phyloP scores from a whole-genome alignment of 345 rosid species.

The Eucalyptus erythrocorys region DNA sequence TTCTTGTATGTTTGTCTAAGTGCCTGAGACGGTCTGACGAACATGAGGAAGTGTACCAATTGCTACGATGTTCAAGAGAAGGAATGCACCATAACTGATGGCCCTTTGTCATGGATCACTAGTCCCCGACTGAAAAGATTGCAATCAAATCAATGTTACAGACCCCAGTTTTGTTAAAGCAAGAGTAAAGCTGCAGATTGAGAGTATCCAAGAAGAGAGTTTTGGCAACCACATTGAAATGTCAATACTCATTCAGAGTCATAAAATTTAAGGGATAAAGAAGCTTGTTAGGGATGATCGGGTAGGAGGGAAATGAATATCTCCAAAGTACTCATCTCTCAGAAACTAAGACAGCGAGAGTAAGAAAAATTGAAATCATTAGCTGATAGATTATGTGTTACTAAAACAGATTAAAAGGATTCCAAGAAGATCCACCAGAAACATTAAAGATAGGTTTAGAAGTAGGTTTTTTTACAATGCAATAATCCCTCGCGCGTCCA shows the following conservation, averaged over 20 bases:
- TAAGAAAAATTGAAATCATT: not conserved
- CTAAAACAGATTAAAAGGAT: not conserved
- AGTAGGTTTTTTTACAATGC: not conserved
- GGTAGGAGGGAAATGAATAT: not conserved
- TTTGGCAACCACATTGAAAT: not conserved
- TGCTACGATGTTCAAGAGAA: not conserved
- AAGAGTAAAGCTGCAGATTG: not conserved
- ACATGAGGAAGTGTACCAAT: not conserved
- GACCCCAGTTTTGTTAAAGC: not conserved
- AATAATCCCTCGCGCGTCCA: not conserved
- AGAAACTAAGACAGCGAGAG: not conserved
- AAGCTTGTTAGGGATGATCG: not conserved
- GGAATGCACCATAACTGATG: not conserved
- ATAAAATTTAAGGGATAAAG: not conserved
- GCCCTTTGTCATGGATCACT: not conserved
- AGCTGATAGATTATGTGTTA: not conserved
- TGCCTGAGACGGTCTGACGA: not conserved
- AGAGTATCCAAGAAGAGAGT: not conserved
- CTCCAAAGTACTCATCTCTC: not conserved
- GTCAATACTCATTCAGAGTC: not conserved
- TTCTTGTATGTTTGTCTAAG: not conserved
- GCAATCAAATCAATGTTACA: not conserved
- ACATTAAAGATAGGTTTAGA: not conserved
- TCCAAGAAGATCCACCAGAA: not conserved
- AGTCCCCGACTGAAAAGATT: not conserved